A percentile compares a stretch with the other conserved stretches of the same genome.
Conservation (phyloP, 1,284 basidiomycete genomes). For the Ceratobasidium sp. region DNA sequence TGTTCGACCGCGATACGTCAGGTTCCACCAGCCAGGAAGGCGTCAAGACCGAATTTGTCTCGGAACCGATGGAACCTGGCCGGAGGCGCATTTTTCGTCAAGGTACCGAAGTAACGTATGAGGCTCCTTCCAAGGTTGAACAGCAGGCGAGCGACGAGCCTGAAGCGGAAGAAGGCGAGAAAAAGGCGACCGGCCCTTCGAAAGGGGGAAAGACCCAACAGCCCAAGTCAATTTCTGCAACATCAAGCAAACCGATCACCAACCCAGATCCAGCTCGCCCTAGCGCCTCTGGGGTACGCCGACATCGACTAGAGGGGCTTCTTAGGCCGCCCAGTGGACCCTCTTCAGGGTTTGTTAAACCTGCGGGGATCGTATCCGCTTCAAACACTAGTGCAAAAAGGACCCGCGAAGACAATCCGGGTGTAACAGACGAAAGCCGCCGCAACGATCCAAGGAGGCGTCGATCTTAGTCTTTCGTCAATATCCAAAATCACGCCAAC, state of each 20-base stretch:
- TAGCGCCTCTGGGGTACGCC: constrained; percentile 1
- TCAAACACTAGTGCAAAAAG: constrained; percentile 15
- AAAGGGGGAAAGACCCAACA: constrained; percentile 1
- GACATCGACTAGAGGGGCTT: constrained; percentile 24
- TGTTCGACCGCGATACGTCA: constrained; percentile 23
- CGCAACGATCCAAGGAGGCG: background rate
- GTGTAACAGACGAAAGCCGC: background rate
- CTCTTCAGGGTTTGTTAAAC: constrained; percentile 25
- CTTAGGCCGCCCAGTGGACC: constrained; percentile 13
- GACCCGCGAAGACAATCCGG: constrained; percentile 8
- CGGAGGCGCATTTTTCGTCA: constrained; percentile 29
- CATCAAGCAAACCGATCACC: background rate
- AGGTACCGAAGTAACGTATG: constrained; percentile 28
- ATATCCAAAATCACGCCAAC: background rate
- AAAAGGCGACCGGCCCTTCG: background rate
- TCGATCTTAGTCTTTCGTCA: background rate
- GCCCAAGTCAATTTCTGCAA: background rate
- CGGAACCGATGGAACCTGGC: constrained; percentile 7
- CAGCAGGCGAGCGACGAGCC: background rate
- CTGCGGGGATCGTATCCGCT: constrained; percentile 18
- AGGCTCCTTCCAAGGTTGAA: constrained; percentile 7
- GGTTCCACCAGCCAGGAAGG: background rate
- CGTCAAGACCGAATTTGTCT: background rate
- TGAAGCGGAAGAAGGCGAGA: background rate
- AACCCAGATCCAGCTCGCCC: constrained; percentile 1